Evolutionary conservation across 371 early-diverging fungal species (phyloP).

Genomic region (Dichotomocladium elegans): DNA sequence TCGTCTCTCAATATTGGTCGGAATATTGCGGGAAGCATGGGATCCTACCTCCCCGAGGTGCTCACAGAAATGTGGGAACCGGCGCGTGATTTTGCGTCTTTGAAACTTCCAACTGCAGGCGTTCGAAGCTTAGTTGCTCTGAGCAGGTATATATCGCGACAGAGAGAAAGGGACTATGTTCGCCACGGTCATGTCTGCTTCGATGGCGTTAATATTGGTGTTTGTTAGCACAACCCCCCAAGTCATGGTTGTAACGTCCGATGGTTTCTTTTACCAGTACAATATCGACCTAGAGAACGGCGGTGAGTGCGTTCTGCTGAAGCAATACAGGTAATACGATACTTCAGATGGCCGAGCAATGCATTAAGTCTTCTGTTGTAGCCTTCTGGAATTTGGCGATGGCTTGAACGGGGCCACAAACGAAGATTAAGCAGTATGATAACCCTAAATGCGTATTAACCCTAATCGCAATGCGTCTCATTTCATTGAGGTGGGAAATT

Average conservation of each 20-base stretch:
- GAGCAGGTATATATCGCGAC: slow-evolving; percentile 47
- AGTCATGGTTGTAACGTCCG: slow-evolving; percentile 89
- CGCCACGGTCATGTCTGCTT: too few species aligned
- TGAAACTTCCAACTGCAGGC: slow-evolving; percentile 82
- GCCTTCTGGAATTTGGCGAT: slow-evolving; percentile 12
- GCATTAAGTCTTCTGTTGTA: not conserved
- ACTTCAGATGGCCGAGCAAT: not conserved
- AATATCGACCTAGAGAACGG: slow-evolving; percentile 88
- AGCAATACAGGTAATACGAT: slow-evolving; percentile 60
- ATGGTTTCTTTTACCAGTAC: slow-evolving; percentile 90
- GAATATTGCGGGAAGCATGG: slow-evolving; percentile 41
- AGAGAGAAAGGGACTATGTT: not conserved
- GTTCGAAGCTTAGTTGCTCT: slow-evolving; percentile 81
- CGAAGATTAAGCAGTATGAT: too few species aligned
- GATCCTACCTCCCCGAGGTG: slow-evolving; percentile 81
- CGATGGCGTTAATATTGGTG: too few species aligned
- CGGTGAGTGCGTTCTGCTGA: slow-evolving; percentile 89
- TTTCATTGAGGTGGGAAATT: too few species aligned
- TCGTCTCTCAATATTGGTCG: slow-evolving; percentile 56
- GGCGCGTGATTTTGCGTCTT: slow-evolving; percentile 87
- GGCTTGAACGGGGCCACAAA: slow-evolving; percentile 5
- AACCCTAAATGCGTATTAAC: too few species aligned
- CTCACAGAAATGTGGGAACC: slow-evolving; percentile 95
- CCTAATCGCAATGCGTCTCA: too few species aligned
- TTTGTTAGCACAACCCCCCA: slow-evolving; percentile 67